These are phyloP conservation scores for Aspergillus egyptiacus DNA, from an alignment of 495 filamentous ascomycete genomes.

Conservation along the genomic window DNA sequence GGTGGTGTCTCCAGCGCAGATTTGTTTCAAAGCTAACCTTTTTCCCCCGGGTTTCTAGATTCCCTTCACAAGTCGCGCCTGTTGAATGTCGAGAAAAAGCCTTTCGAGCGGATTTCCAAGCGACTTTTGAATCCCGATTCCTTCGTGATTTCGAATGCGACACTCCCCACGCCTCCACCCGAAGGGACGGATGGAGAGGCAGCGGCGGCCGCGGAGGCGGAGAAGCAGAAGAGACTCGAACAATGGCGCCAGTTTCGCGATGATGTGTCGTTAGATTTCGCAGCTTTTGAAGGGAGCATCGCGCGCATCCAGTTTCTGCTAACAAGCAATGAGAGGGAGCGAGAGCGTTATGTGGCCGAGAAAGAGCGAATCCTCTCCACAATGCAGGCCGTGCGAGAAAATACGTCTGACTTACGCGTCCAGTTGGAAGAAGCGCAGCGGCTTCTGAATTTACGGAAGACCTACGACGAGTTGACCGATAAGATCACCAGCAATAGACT, in stretches of 20 bases:
- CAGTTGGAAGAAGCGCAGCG: constrained; percentile 72
- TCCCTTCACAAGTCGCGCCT: constrained; percentile 87
- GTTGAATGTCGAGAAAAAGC: constrained; percentile 85
- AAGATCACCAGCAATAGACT: constrained; percentile 78
- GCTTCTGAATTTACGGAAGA: constrained; percentile 70
- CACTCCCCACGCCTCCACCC: constrained; percentile 64
- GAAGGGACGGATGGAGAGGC: constrained; percentile 49
- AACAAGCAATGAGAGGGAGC: constrained; percentile 76
- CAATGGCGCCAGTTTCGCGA: constrained; percentile 60
- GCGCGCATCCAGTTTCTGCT: constrained; percentile 82
- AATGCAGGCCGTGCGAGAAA: constrained; percentile 70
- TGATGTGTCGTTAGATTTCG: constrained; percentile 85
- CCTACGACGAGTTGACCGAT: constrained; percentile 78
- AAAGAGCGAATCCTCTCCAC: constrained; percentile 68
- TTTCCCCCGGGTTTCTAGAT: constrained; percentile 49
- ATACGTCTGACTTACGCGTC: constrained; percentile 60
- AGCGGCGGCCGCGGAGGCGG: constrained; percentile 25
- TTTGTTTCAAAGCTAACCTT: constrained; percentile 16
- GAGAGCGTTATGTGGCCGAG: constrained; percentile 77
- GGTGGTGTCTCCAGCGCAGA: constrained; percentile 12
- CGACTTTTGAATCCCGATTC: constrained; percentile 63
- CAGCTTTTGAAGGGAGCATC: constrained; percentile 80
- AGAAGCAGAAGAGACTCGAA: constrained; percentile 45
- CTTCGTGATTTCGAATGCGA: constrained; percentile 46
- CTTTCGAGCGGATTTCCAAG: constrained; percentile 84